Evolutionary conservation across 139 green algal species (phyloP).

Genomic region (Picochlorum sp.): DNA sequence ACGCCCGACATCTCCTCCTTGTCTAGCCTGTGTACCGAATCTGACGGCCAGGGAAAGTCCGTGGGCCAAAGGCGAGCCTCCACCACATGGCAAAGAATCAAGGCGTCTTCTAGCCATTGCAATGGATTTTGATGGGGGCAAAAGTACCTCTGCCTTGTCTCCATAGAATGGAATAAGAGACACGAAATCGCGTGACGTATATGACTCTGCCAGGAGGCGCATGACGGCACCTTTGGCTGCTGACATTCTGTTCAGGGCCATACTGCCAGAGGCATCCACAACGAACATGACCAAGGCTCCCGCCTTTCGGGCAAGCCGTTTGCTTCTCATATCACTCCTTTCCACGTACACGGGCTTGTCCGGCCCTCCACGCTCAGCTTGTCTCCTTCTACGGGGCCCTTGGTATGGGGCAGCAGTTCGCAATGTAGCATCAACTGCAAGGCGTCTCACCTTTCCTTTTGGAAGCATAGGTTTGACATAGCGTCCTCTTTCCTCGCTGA

Average conservation of each 20-base stretch:
- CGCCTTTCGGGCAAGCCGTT: constrained; percentile 94
- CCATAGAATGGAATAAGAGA: constrained; percentile 97
- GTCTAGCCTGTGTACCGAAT: constrained; percentile 60
- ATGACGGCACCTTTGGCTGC: constrained; percentile 95
- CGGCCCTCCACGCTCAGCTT: constrained; percentile 13
- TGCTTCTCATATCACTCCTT: constrained; percentile 91
- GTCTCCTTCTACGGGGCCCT: constrained; percentile 39
- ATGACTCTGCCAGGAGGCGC: constrained; percentile 84
- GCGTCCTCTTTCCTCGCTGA: constrained; percentile 78
- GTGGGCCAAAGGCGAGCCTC: constrained; percentile 93
- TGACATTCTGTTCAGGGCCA: constrained; percentile 98
- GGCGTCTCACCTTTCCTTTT: constrained; percentile 79
- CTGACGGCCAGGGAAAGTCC: constrained; percentile 75
- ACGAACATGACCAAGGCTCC: constrained; percentile 86
- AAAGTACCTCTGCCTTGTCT: constrained; percentile 93
- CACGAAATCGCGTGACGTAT: constrained; percentile 91
- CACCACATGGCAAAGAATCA: constrained; percentile 92
- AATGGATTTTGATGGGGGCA: constrained; percentile 96
- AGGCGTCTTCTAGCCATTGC: constrained; percentile 91
- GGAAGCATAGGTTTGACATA: constrained; percentile 99
- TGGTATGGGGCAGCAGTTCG: constrained; percentile 93
- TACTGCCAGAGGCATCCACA: constrained; percentile 81
- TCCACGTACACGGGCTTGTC: constrained; percentile 87
- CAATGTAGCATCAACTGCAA: constrained; percentile 97
- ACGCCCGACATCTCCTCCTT: constrained; percentile 79